phyloP scores from a whole-genome alignment of 1,139 yeast species.

The Kodamaea suecica region DNA sequence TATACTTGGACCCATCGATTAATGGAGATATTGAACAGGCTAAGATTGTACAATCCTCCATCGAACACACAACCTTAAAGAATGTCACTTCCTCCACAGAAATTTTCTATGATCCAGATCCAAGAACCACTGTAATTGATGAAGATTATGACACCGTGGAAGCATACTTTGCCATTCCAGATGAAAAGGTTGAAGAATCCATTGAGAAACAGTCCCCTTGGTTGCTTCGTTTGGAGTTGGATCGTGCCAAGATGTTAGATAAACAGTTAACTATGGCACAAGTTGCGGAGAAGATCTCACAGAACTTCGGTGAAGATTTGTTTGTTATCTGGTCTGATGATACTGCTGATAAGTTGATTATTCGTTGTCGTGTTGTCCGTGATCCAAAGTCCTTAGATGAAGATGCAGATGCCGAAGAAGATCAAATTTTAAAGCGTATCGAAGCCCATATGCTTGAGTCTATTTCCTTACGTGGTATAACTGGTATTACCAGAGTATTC shows the following conservation, averaged over 20 bases:
- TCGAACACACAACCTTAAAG: slow-evolving; percentile 91
- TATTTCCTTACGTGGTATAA: slow-evolving; percentile 92
- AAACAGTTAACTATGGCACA: slow-evolving; percentile 97
- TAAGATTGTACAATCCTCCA: slow-evolving; percentile 91
- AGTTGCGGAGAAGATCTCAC: slow-evolving; percentile 94
- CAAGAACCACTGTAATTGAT: slow-evolving; percentile 89
- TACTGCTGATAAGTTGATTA: slow-evolving; percentile 92
- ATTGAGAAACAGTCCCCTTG: slow-evolving; percentile 96
- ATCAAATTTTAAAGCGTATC: slow-evolving; percentile 89
- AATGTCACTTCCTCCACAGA: slow-evolving; percentile 98
- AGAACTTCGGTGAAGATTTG: slow-evolving; percentile 89
- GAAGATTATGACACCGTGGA: slow-evolving; percentile 97
- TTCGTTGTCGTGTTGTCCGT: slow-evolving; percentile 98
- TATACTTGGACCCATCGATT: slow-evolving; percentile 74
- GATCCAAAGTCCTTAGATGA: slow-evolving; percentile 93
- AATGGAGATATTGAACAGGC: slow-evolving; percentile 91
- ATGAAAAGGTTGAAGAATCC: slow-evolving; percentile 92
- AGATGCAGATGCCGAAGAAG: slow-evolving; percentile 95
- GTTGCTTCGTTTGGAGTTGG: slow-evolving; percentile 92
- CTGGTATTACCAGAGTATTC: slow-evolving; percentile 87
- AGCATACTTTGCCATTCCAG: slow-evolving; percentile 96
- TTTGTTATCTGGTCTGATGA: slow-evolving; percentile 99
- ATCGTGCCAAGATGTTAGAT: slow-evolving; percentile 98
- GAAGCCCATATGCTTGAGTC: slow-evolving; percentile 96
- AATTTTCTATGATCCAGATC: slow-evolving; percentile 97